Base-by-base conservation (phyloP, 192 early-diverging fungal species). In the Thoreauomyces humboldtii region DNA sequence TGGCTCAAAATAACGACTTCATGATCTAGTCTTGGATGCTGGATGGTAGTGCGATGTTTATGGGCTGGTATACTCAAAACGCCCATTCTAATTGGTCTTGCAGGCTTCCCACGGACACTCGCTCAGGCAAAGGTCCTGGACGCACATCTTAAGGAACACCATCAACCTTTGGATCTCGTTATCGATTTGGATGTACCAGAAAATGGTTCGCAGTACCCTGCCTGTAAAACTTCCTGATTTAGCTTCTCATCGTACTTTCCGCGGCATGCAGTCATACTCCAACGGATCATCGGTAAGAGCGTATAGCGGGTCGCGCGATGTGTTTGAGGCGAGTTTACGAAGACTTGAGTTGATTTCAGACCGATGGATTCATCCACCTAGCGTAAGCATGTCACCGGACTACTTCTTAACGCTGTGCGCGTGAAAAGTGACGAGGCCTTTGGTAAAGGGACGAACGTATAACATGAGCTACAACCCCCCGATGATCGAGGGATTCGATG, bases 381-480 rank as follows among this genome's bases (percentile, higher is more conserved):
- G 69, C 41, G 73, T 75, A 61, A 34, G 72, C 36, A 41, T 41
- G 11, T 41, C 38, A 9, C 11, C 38, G 11, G 38, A n/a, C n/a
- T n/a, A n/a, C n/a, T n/a, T n/a, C n/a, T n/a, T n/a, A n/a, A n/a
- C n/a, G n/a, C n/a, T n/a, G n/a, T n/a, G n/a, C n/a, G n/a, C n/a
- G n/a, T n/a, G n/a, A n/a, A n/a, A n/a, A n/a, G n/a, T n/a, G n/a
- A 9, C 50, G 21, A 22, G 11, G 19, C n/a, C n/a, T n/a, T n/a
- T n/a, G n/a, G n/a, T 15, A 5, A 88, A 89, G 36, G 96, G 96
- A 4, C 83, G 96, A 4, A 93, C 94, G 12, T 98, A 98, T 78
- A 97, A 98, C 60, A 58, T 92, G 61, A 81, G 78, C 4, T 98
- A 94, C 74, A 98, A 97, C 60, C 95, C 96, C 35, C 96, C 96